Evolutionary conservation across 305 asterid genomes (phyloP).

Genomic region (Fraxinus xanthoxyloides): DNA sequence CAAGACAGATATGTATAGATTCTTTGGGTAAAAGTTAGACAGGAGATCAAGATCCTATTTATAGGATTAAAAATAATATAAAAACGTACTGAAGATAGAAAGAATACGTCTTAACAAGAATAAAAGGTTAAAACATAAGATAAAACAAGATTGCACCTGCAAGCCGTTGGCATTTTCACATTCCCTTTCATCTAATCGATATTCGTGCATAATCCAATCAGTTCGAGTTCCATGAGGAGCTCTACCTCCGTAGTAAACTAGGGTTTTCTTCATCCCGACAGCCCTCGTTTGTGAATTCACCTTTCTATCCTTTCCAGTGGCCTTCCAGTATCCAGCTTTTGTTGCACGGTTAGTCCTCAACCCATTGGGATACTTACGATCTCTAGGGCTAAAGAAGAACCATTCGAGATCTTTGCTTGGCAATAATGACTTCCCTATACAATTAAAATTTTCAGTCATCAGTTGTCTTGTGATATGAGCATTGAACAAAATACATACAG

Average conservation of each 20-base stretch:
- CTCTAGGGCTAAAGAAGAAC: conserved; percentile 93
- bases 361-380: conserved; percentile 89
- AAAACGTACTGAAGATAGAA: too few species aligned
- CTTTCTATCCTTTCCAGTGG: conserved; percentile 89
- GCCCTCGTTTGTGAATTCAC: conserved; percentile 75
- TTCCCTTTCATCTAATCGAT: conserved; percentile 83
- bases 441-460: neutral
- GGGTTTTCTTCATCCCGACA: conserved; percentile 97
- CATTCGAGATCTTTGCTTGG: conserved; percentile 97
- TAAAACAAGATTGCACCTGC: conserved; percentile 41
- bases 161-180: conserved; percentile 66
- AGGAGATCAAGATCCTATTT: too few species aligned
- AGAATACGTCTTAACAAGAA: neutral
- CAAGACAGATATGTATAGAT: neutral
- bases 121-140: neutral
- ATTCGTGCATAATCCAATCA: conserved; percentile 96
- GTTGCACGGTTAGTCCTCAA: conserved; percentile 92
- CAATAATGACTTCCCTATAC: conserved; percentile 71
- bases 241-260: conserved; percentile 87
- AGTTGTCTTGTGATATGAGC: neutral
- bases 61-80: neutral
- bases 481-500: neutral
- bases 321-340: conserved; percentile 94
- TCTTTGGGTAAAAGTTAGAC: neutral
- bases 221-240: conserved; percentile 96